These are phyloP conservation scores for Colletotrichum orbiculare DNA, from an alignment of 2,329 filamentous ascomycete species.

Conservation along the genomic window DNA sequence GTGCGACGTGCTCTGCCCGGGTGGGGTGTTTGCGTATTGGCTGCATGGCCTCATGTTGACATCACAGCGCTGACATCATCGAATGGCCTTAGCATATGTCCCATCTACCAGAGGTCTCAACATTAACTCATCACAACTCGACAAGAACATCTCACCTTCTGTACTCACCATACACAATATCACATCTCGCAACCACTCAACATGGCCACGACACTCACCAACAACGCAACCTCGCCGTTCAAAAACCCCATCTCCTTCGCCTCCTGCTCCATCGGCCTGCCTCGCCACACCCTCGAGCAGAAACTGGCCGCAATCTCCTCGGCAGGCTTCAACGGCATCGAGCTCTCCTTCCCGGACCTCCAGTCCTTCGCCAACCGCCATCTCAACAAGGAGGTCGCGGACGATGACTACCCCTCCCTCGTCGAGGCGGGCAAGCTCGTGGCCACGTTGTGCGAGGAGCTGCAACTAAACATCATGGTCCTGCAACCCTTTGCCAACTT, in stretches of 20 bases:
- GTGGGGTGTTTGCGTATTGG: conserved; percentile 7
- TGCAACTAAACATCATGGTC: conserved; percentile 73
- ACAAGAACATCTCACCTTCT: not conserved
- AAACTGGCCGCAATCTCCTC: conserved; percentile 72
- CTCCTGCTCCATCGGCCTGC: conserved; percentile 61
- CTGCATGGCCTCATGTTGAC: conserved; percentile 27
- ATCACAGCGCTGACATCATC: conserved; percentile 34
- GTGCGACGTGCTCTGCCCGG: too few relatives aligned
- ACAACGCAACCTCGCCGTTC: not conserved
- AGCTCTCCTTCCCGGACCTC: conserved; percentile 81
- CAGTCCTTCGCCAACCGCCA: conserved; percentile 66
- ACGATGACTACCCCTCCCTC: conserved; percentile 70
- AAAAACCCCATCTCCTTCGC: conserved; percentile 62
- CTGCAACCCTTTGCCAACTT: conserved; percentile 82
- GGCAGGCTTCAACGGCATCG: conserved; percentile 75
- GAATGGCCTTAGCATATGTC: not conserved
- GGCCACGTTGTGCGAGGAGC: conserved; percentile 62
- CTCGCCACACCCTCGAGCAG: conserved; percentile 62
- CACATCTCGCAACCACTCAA: not conserved
- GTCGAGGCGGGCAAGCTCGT: conserved; percentile 65
- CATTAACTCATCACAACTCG: not conserved
- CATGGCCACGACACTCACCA: too few relatives aligned
- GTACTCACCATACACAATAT: not conserved
- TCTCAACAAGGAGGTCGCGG: conserved; percentile 59
- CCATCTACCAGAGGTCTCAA: not conserved